Evolutionary conservation across 129 eudicot genomes (phyloP), one percentile per base, ranked within the genome.

Genomic region (Centrapalus pauciflorus): DNA sequence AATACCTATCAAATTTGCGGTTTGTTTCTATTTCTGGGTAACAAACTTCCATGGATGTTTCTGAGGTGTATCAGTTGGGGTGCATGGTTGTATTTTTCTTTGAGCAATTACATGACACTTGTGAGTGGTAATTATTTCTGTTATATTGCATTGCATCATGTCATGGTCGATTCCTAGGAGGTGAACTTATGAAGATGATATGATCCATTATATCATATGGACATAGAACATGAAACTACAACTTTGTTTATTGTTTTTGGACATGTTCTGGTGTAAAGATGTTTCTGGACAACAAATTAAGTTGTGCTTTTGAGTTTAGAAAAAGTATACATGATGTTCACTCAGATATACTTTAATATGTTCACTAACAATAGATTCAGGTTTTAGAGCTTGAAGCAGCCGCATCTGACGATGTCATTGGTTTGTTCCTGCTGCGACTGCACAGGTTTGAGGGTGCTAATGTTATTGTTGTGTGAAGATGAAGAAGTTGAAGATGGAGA

Each of bases 341-440:
- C 20, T 45, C 51, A 14, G 12, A 37, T 41, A 45, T 45, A 45
- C 23, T 45, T 14, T 3, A 16, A 45, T 23, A n/a, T n/a, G n/a
- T n/a, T n/a, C n/a, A 40, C 72, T 32, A 33, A 30, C 17, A 59
- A 29, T 61, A 48, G 60, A 60, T 30, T 32, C 62, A 46, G 35
- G 45, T 19, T 26, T 65, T 21, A 74, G 57, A 80, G 74, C 66
- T 72, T 85, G 62, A 85, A 89, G 76, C 96, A 89, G 43, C 81
- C 66, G 50, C 88, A 88, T 0, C 62, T 24, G 46, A 77, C 67
- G 43, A 74, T 67, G 59, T 48, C 64, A 5, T 41, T 29, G 26
- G 55, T 5, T 11, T 48, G 35, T 8, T 57, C 38, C 2, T 73
- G 35, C 7, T 24, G 37, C 3, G 70, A 52, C 40, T 58, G 73